A percentile compares a stretch with the other conserved stretches of the same genome.
These are phyloP conservation scores for Kondoa subrosea DNA, from an alignment of 768 basidiomycete genomes.

Conservation along the genomic window DNA sequence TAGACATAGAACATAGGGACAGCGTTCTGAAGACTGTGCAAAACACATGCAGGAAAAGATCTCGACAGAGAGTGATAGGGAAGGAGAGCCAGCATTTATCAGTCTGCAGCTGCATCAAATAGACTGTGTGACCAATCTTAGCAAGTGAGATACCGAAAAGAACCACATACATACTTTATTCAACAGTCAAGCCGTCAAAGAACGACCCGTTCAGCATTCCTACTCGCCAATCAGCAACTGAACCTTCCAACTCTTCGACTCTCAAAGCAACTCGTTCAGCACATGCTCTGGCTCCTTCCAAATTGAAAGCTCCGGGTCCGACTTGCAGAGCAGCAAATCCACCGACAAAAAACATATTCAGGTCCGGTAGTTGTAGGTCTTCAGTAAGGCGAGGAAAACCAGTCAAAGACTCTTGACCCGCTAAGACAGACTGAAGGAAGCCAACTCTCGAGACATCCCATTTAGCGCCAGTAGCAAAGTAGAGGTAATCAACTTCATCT, in stretches of 20 bases:
- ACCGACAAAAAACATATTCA: not conserved
- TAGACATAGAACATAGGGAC: too few species aligned
- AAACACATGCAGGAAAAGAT: too few species aligned
- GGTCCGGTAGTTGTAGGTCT: slow-evolving; percentile 19
- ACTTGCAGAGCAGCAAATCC: slow-evolving; percentile 2
- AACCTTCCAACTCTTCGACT: not conserved
- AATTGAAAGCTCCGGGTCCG: slow-evolving; percentile 1
- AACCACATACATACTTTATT: too few species aligned
- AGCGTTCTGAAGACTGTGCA: too few species aligned
- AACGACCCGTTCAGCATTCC: not conserved
- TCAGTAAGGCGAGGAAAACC: slow-evolving; percentile 22
- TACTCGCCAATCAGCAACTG: not conserved
- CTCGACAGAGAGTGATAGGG: too few species aligned
- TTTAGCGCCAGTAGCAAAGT: slow-evolving; percentile 19
- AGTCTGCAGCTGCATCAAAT: too few species aligned
- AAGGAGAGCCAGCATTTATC: too few species aligned
- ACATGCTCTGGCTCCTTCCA: not conserved
- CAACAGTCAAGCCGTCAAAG: too few species aligned
- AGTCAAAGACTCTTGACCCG: slow-evolving; percentile 12
- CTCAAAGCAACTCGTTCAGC: not conserved
- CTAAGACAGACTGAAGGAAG: slow-evolving; percentile 17
- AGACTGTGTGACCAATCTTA: too few species aligned
- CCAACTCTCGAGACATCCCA: slow-evolving; percentile 14
- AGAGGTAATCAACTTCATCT: slow-evolving; percentile 12
- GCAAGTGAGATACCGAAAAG: too few species aligned